Evolutionary conservation across 306 rosid species (phyloP), one percentile per base, ranked within the genome.

Genomic region (Lathyrus tuberosus): DNA sequence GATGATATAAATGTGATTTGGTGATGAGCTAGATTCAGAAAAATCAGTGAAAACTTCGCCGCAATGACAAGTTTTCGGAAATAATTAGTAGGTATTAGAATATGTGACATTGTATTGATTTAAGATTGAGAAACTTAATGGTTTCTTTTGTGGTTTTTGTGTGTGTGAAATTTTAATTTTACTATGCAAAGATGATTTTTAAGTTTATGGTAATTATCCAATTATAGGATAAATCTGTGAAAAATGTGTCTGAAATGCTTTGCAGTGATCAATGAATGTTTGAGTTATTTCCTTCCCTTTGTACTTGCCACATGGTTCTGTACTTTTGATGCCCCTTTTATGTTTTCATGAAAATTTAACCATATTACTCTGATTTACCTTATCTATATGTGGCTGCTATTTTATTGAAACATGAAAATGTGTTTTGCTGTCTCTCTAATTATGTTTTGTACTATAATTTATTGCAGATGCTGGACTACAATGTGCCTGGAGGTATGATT

Each of bases 401-500:
- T 79, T 72, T 37, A 22, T 64, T 52, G 41, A 26, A 46, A 24
- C 40, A 46, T 77, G 46, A 22, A 4, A 10, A 22, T 33, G 12
- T 58, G 24, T 53, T 22, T 43, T 73, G 66, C 18, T 31, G 10
- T 73, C 78, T 12, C 10, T 47, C 70, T 76, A 30, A 64, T 58
- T 16, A 5, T 81, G 58, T 35, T 65, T 4, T 82, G 48, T 40
- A 15, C 30, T 85, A 11, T 41, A 12, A 14, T 30, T 48, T 37
- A 18, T 63, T 73, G 11, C 84, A 84, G 85, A 87, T 91, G 97
- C 81, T 87, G 88, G 97, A 88, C 84, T 91, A 91, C 89, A 91
- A 88, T 85, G 97, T 91, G 73, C 96, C 89, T 53, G 91, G 96
- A 88, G 97, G 97, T 88, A 73, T 58, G 86, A 58, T 56, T 69